phyloP scores from a whole-genome alignment of 495 filamentous ascomycete genomes.

The Penicillium pancosmium region DNA sequence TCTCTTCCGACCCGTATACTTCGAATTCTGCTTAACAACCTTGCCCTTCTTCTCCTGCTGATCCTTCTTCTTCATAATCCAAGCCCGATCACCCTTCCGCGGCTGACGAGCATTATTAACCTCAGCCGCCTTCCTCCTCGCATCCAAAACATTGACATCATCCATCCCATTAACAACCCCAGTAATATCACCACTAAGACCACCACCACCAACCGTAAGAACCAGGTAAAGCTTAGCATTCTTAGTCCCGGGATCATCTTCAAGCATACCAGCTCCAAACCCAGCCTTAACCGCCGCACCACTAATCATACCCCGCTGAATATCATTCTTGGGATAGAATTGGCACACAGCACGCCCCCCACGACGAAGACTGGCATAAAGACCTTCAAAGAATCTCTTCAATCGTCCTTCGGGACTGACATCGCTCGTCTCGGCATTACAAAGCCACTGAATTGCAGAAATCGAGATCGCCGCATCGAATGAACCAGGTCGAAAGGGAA shows the following conservation, averaged over 20 bases:
- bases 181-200: slow-evolving; percentile 78
- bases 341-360: slow-evolving; percentile 94
- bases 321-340: slow-evolving; percentile 96
- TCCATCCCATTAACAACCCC: slow-evolving; percentile 85
- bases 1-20: slow-evolving; percentile 90
- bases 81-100: slow-evolving; percentile 78
- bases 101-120: slow-evolving; percentile 51
- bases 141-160: slow-evolving; percentile 78
- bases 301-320: slow-evolving; percentile 88
- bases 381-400: slow-evolving; percentile 84
- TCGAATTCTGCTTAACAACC: slow-evolving; percentile 85
- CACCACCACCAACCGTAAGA: slow-evolving; percentile 82
- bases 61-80: slow-evolving; percentile 95
- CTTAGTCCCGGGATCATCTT: slow-evolving; percentile 96
- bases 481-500: slow-evolving; percentile 88
- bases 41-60: slow-evolving; percentile 94
- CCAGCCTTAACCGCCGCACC: slow-evolving; percentile 86
- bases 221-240: slow-evolving; percentile 94
- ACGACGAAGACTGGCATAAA: slow-evolving; percentile 80
- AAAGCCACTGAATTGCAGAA: slow-evolving; percentile 95
- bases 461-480: slow-evolving; percentile 97
- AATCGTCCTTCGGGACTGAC: slow-evolving; percentile 76
- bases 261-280: slow-evolving; percentile 91
- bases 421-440: slow-evolving; percentile 88
- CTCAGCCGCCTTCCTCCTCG: slow-evolving; percentile 56